Evolutionary conservation across 2,329 filamentous ascomycete species (phyloP), one percentile per base, ranked within the genome.

Genomic region (Arthrobotrys megalospora): DNA sequence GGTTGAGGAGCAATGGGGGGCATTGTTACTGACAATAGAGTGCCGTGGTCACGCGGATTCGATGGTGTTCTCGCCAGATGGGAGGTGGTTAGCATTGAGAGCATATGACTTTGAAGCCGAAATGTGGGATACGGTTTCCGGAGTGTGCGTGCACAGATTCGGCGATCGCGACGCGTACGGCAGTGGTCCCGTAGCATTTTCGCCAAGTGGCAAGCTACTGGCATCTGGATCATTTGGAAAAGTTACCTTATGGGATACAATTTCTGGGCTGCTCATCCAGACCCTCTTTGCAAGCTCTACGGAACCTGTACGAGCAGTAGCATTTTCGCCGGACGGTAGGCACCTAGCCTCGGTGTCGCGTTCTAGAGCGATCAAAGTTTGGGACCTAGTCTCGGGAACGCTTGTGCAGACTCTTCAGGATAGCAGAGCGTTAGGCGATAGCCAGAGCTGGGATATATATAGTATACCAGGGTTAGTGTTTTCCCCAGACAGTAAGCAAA

Each of bases 171-270:
- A 32, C 3, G 7, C 5, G n/a, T 34, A 21, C 41, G 12, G 8
- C 8, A 6, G 6, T 7, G 8, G 6, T n/a, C n/a, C n/a, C 24
- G 24, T 65, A 6, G 58, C 58, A 32, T 55, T 70, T 10, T 70
- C 66, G 19, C 66, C 34, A 19, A 43, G 47, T 19, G 52, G 52
- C 11, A 70, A 28, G 19, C 36, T 19, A 12, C 36, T 53, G 45
- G 66, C 52, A 1, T 48, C 48, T 11, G 12, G 8, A 48, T 24
- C 45, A 21, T 3, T n/a, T 14, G 6, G 14, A 2, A 19, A 4
- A 16, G 34, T 65, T 14, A 34, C 19, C 7, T 1, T 50, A 6
- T 65, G 62, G 62, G 24, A 52, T 3, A 45, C 24, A 28, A 28
- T 28, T 28, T 28, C 24, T 28, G 24, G 24, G 24, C 24, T 28